Conservation (phyloP, 2,329 filamentous ascomycete genomes). For the Thielaviopsis cerberus region DNA sequence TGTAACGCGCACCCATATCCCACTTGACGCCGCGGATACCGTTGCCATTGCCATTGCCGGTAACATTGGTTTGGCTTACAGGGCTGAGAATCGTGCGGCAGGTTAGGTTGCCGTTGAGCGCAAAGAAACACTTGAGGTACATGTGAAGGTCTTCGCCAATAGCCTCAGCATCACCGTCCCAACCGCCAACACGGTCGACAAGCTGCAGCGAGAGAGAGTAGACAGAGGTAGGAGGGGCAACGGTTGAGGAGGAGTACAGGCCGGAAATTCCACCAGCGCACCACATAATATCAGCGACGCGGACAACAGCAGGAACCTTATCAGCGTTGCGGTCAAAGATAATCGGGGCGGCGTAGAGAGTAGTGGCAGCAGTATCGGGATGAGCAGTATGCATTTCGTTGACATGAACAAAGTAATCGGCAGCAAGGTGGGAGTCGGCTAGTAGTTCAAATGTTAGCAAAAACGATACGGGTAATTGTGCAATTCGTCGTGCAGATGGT, state of each 20-base stretch:
- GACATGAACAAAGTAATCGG: constrained; percentile 48
- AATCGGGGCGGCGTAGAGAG: constrained; percentile 50
- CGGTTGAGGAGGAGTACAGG: constrained; percentile 41
- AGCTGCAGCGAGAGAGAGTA: constrained; percentile 51
- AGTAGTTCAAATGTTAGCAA: constrained; percentile 10
- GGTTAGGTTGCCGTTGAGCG: constrained; percentile 49
- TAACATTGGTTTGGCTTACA: constrained; percentile 55
- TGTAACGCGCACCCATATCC: constrained; percentile 48
- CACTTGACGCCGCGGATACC: constrained; percentile 34
- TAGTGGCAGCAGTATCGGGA: constrained; percentile 40
- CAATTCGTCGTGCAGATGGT: neutral
- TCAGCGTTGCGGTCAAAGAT: constrained; percentile 60
- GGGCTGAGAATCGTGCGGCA: constrained; percentile 46
- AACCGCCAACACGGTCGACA: constrained; percentile 50
- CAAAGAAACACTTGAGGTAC: constrained; percentile 63
- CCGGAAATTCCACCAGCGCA: constrained; percentile 52
- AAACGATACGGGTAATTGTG: neutral
- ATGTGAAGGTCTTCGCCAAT: constrained; percentile 64
- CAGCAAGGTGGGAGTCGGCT: constrained; percentile 54
- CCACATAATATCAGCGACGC: constrained; percentile 56
- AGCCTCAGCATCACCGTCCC: constrained; percentile 51
- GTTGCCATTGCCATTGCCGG: constrained; percentile 34
- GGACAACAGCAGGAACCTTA: constrained; percentile 45
- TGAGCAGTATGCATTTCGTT: constrained; percentile 42
- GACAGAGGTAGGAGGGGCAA: constrained; percentile 54